Base-by-base conservation (phyloP, 2,329 filamentous ascomycete genomes). In the Blumeria hordei region DNA sequence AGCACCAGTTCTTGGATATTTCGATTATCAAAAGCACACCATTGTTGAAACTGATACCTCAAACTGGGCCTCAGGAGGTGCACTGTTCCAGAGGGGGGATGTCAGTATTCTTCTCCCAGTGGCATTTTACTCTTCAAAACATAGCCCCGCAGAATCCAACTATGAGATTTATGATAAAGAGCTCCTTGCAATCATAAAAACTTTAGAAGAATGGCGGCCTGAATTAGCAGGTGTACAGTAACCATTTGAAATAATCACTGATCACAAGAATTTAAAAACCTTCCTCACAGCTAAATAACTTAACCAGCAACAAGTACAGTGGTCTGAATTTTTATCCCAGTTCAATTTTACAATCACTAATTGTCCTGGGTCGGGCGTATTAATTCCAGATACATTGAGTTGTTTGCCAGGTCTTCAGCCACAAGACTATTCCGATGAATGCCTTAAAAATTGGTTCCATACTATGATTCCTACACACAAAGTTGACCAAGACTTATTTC, bases 381-480 rank as follows among this genome's bases (percentile, higher is more conserved):
- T 18, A 37, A 18, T 9, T 35, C 34, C 50, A 7, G 50, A 39
- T 35, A 35, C 50, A 4, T 39, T 53, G 10, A 53, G 28, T n/a
- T 35, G 34, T 33, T 34, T 50, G 33, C 45, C 45, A 34, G 45
- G 45, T 32, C 45, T 50, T 50, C 8, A 32, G 28, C 45, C 52
- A 8, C 53, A 47, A 37, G 55, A 56, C 35, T 41, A 53, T 3
- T 39, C 28, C 35, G 49, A 56, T 36, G 53, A 52, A 21, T 32
- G 57, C 11, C 53, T 58, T 53, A 32, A 50, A 34, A 9, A 34
- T 32, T 18, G 45, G 6, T 7, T 50, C 45, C 45, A 18, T 3
- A 50, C 11, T 11, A 50, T 33, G 18, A 50, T 50, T 32, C 45
- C 28, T 34, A 10, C 28, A 32, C 21, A 50, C 21, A 50, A 50